Evolutionary conservation across 208 protist species (phyloP).

Genomic region (Trichomonas tenax): DNA sequence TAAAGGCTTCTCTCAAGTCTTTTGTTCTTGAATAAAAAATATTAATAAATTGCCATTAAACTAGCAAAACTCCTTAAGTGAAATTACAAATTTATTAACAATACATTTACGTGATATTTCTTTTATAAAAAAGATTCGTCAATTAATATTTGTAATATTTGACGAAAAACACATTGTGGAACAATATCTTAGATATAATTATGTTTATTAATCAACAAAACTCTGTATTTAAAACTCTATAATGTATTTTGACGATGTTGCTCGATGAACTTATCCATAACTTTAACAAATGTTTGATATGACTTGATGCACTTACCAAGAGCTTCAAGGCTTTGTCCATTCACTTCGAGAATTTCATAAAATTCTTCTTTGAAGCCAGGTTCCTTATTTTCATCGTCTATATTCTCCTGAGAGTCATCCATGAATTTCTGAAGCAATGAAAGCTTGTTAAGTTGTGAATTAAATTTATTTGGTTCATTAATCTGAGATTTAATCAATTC

Average conservation of each 20-base stretch:
- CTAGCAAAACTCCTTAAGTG: too few species aligned
- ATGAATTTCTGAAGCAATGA: background rate
- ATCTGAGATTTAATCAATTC: background rate
- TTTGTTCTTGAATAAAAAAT: background rate
- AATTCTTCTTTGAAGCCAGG: background rate
- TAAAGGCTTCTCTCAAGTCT: background rate
- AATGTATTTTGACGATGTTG: background rate
- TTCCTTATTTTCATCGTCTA: background rate
- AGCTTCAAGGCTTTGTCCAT: background rate
- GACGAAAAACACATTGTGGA: too few species aligned
- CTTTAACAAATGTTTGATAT: background rate
- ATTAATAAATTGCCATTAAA: background rate
- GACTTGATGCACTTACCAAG: background rate
- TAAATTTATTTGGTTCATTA: background rate
- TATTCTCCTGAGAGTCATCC: background rate
- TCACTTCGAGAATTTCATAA: background rate
- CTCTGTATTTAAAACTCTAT: too few species aligned
- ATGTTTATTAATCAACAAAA: too few species aligned
- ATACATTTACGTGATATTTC: too few species aligned
- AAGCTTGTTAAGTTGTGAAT: background rate
- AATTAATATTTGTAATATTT: too few species aligned
- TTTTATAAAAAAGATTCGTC: too few species aligned
- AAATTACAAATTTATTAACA: too few species aligned
- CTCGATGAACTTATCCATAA: background rate
- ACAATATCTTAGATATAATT: too few species aligned